Conservation (phyloP, 371 early-diverging fungal genomes). For the Fennellomyces sp. region DNA sequence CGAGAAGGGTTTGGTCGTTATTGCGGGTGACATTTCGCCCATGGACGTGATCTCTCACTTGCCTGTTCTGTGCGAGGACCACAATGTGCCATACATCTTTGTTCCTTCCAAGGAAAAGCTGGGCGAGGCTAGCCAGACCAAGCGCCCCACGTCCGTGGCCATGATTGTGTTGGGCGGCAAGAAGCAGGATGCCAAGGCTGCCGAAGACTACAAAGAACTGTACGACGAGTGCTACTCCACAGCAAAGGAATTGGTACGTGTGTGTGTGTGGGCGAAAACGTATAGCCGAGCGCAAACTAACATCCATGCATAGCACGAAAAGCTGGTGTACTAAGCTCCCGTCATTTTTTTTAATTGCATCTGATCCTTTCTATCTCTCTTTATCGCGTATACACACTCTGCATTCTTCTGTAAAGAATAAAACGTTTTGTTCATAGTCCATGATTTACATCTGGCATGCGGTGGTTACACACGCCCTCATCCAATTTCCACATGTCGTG, state of each 20-base stretch:
- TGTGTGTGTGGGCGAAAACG: too few relatives aligned
- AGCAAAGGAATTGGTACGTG: constrained; percentile 70
- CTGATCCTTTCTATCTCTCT: neutral
- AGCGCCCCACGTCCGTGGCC: constrained; percentile 92
- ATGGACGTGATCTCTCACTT: constrained; percentile 98
- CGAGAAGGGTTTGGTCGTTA: constrained; percentile 91
- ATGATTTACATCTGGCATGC: too few relatives aligned
- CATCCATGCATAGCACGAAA: neutral
- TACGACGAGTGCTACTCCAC: constrained; percentile 76
- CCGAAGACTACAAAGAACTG: constrained; percentile 82
- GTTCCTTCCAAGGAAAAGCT: constrained; percentile 94
- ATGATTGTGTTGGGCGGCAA: constrained; percentile 88
- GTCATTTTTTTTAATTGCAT: neutral
- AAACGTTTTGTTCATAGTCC: neutral
- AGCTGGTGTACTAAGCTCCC: neutral
- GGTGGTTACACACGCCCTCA: too few relatives aligned
- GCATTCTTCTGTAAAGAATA: neutral
- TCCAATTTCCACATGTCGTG: too few relatives aligned
- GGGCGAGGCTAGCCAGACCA: constrained; percentile 89
- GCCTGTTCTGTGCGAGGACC: constrained; percentile 97
- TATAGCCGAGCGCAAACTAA: too few relatives aligned
- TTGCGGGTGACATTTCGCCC: constrained; percentile 97
- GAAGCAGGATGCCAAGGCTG: constrained; percentile 66
- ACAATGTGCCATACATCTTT: constrained; percentile 86
- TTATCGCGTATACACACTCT: neutral